phyloP scores from a whole-genome alignment of 2,329 filamentous ascomycete species.

The Arthrobotrys conoides region DNA sequence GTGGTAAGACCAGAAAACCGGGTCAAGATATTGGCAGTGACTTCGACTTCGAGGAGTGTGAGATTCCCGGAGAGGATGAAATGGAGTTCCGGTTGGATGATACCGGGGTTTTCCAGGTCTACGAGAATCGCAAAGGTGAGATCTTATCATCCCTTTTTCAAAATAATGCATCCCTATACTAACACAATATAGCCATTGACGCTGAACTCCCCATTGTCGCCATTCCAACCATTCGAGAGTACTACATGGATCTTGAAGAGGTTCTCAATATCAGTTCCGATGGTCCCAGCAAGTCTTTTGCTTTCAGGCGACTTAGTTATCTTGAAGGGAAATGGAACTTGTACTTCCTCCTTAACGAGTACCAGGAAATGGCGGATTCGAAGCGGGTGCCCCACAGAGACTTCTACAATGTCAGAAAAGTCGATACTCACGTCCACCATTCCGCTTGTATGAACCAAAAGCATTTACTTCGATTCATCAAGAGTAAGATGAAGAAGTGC shows the following conservation, averaged over 20 bases:
- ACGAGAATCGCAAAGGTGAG: slow-evolving; percentile 76
- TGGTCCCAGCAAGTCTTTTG: slow-evolving; percentile 96
- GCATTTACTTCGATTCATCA: slow-evolving; percentile 97
- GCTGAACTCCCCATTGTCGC: slow-evolving; percentile 79
- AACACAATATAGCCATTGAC: slow-evolving; percentile 66
- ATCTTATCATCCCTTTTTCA: neutral
- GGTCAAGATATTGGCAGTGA: slow-evolving; percentile 93
- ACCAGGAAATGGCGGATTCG: slow-evolving; percentile 97
- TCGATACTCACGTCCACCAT: slow-evolving; percentile 98
- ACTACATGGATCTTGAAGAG: slow-evolving; percentile 92
- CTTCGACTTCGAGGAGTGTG: slow-evolving; percentile 83
- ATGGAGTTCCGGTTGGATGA: slow-evolving; percentile 85
- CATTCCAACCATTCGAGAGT: slow-evolving; percentile 94
- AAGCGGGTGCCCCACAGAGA: slow-evolving; percentile 98
- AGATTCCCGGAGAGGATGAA: slow-evolving; percentile 78
- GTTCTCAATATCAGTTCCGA: slow-evolving; percentile 92
- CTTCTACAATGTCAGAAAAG: slow-evolving; percentile 99
- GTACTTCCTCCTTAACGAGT: slow-evolving; percentile 93
- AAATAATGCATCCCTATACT: slow-evolving; percentile 10
- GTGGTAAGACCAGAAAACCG: slow-evolving; percentile 75
- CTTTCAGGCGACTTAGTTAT: slow-evolving; percentile 93
- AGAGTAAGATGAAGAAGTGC: slow-evolving; percentile 99
- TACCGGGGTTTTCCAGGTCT: slow-evolving; percentile 92
- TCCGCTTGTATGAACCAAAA: slow-evolving; percentile 99
- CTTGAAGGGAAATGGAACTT: slow-evolving; percentile 97